Conservation (phyloP, 2,329 filamentous ascomycete genomes). For the Microsporum audouinii region DNA sequence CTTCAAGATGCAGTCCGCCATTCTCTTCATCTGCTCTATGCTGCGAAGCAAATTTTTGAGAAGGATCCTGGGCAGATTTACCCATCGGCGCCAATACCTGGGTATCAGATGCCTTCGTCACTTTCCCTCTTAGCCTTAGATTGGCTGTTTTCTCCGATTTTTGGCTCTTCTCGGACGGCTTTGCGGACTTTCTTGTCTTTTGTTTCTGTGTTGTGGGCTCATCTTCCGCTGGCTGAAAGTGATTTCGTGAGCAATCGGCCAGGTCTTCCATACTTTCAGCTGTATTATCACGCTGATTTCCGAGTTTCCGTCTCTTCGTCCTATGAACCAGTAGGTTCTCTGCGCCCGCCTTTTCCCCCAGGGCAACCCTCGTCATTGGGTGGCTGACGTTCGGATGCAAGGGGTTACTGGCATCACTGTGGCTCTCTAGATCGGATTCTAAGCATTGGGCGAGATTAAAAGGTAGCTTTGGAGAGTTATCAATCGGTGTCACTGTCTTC, state of each 20-base stretch:
- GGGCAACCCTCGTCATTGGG: neutral
- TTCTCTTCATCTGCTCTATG: neutral
- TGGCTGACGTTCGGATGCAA: neutral
- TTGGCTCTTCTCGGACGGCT: slow-evolving; percentile 19
- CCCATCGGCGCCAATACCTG: slow-evolving; percentile 11
- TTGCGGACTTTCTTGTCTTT: slow-evolving; percentile 17
- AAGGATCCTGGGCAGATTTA: neutral
- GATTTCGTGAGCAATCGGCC: neutral
- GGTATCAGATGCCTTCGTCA: slow-evolving; percentile 24
- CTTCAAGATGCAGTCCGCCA: slow-evolving; percentile 20
- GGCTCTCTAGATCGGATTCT: neutral
- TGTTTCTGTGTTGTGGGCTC: neutral
- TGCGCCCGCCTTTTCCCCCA: slow-evolving; percentile 5
- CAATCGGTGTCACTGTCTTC: neutral
- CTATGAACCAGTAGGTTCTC: slow-evolving; percentile 9
- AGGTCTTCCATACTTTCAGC: neutral
- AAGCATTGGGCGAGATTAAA: neutral
- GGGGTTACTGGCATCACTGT: neutral
- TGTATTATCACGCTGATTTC: neutral
- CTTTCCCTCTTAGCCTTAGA: slow-evolving; percentile 26
- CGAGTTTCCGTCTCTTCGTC: neutral
- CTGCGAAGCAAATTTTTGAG: neutral
- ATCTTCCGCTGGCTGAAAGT: neutral
- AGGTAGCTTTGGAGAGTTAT: neutral
- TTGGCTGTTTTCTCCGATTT: slow-evolving; percentile 22